Percentiles rank a stretch among this genome's conserved stretches.
These are phyloP conservation scores for Silene uniflora DNA, from an alignment of 148 eudicot genomes.

Conservation along the genomic window DNA sequence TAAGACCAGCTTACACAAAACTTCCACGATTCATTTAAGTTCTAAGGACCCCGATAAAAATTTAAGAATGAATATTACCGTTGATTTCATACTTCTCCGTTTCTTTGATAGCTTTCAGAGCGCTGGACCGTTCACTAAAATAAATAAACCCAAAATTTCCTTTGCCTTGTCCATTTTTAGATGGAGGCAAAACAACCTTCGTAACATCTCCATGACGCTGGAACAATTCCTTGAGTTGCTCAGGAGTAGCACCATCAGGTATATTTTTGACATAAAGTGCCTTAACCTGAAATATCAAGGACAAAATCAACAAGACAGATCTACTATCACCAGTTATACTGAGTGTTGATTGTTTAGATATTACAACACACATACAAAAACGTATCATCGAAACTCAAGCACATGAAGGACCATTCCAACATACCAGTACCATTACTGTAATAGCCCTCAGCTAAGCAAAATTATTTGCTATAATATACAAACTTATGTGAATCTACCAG, in stretches of 20 bases:
- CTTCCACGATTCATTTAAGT: background rate
- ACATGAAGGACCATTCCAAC: background rate
- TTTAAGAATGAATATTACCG: slow-evolving; percentile 41
- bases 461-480: background rate
- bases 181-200: slow-evolving; percentile 90
- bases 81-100: slow-evolving; percentile 81
- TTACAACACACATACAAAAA: background rate
- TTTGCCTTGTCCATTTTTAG: slow-evolving; percentile 83
- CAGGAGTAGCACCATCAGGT: slow-evolving; percentile 77
- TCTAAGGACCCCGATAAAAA: background rate
- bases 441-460: background rate
- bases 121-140: slow-evolving; percentile 94
- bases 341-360: background rate
- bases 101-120: slow-evolving; percentile 85
- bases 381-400: background rate
- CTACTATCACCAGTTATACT: background rate
- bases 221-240: slow-evolving; percentile 80
- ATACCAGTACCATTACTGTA: background rate
- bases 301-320: background rate
- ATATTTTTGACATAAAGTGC: slow-evolving; percentile 96
- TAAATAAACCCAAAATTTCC: slow-evolving; percentile 88
- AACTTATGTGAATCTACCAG: background rate
- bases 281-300: slow-evolving; percentile 63
- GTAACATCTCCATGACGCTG: slow-evolving; percentile 96
- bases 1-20: background rate